Conservation (phyloP, 2,329 filamentous ascomycete genomes). For the Hypomyces rosellus region DNA sequence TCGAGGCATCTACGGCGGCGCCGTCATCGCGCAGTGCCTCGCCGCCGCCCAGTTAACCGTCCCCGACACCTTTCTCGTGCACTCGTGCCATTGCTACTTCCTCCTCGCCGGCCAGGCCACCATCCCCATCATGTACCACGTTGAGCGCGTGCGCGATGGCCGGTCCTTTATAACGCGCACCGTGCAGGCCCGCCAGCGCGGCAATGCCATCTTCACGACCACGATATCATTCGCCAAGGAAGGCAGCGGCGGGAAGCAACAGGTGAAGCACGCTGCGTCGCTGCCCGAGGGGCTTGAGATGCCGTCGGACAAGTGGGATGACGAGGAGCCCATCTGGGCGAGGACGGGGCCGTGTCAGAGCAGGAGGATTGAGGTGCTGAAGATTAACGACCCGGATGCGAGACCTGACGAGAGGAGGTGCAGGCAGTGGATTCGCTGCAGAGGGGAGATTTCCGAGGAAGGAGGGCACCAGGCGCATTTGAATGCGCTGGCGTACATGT, state of each 20-base stretch:
- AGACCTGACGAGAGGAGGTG: slow-evolving; percentile 61
- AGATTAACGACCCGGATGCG: slow-evolving; percentile 24
- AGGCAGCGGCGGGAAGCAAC: slow-evolving; percentile 42
- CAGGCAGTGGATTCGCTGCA: slow-evolving; percentile 67
- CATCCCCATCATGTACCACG: slow-evolving; percentile 88
- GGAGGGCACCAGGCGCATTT: slow-evolving; percentile 78
- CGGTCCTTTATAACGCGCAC: slow-evolving; percentile 86
- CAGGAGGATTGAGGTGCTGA: slow-evolving; percentile 35
- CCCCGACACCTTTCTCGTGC: slow-evolving; percentile 69
- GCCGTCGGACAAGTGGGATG: slow-evolving; percentile 34
- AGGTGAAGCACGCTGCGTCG: slow-evolving; percentile 59
- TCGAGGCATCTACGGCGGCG: slow-evolving; percentile 87
- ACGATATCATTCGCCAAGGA: slow-evolving; percentile 82
- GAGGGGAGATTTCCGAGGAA: slow-evolving; percentile 64
- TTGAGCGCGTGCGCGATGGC: slow-evolving; percentile 88
- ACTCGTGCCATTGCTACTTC: slow-evolving; percentile 99
- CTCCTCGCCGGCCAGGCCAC: slow-evolving; percentile 80
- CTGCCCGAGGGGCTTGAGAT: slow-evolving; percentile 43
- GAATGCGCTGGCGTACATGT: slow-evolving; percentile 86
- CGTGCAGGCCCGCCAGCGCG: slow-evolving; percentile 88
- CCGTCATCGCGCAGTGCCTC: slow-evolving; percentile 87
- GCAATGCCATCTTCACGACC: slow-evolving; percentile 88
- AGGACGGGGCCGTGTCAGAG: slow-evolving; percentile 45
- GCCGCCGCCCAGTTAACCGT: slow-evolving; percentile 86
- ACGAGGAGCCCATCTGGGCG: slow-evolving; percentile 45